Evolutionary conservation across 305 asterid species (phyloP).

Genomic region (Euphrasia arctica): DNA sequence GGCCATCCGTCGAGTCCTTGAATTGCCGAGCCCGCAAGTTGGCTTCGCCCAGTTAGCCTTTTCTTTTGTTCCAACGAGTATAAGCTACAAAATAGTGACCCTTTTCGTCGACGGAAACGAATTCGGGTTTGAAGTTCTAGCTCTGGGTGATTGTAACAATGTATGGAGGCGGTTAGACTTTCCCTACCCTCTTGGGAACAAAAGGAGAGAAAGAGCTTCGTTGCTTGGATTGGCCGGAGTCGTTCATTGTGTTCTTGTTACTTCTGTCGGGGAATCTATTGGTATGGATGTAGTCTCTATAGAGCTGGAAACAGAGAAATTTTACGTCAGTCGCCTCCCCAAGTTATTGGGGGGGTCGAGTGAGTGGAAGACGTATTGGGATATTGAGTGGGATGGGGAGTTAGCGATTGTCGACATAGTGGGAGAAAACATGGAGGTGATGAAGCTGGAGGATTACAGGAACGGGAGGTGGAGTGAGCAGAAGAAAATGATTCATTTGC

Average conservation of each 20-base stretch:
- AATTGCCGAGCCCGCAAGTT: slow-evolving; percentile 11
- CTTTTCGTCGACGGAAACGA: neutral
- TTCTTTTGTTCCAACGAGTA: neutral
- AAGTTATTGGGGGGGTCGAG: neutral
- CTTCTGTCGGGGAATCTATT: no score
- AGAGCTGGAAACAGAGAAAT: neutral
- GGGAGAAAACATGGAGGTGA: slow-evolving; percentile 19
- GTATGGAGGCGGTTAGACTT: slow-evolving; percentile 3
- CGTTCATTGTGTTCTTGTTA: neutral
- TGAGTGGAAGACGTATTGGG: neutral
- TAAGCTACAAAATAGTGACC: neutral
- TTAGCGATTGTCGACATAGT: neutral
- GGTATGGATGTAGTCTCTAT: neutral
- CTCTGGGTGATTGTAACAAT: neutral
- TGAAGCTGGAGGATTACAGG: slow-evolving; percentile 26
- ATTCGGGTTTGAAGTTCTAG: neutral
- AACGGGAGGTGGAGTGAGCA: slow-evolving; percentile 22
- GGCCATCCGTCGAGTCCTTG: slow-evolving; percentile 2
- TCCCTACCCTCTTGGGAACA: neutral
- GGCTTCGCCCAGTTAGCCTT: neutral
- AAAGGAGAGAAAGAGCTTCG: neutral
- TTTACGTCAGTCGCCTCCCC: neutral
- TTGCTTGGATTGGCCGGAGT: neutral
- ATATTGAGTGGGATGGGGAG: neutral
- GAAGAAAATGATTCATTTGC: slow-evolving; percentile 19